These are phyloP conservation scores for Boletus huronensis DNA, from an alignment of 768 basidiomycete species.

Conservation along the genomic window DNA sequence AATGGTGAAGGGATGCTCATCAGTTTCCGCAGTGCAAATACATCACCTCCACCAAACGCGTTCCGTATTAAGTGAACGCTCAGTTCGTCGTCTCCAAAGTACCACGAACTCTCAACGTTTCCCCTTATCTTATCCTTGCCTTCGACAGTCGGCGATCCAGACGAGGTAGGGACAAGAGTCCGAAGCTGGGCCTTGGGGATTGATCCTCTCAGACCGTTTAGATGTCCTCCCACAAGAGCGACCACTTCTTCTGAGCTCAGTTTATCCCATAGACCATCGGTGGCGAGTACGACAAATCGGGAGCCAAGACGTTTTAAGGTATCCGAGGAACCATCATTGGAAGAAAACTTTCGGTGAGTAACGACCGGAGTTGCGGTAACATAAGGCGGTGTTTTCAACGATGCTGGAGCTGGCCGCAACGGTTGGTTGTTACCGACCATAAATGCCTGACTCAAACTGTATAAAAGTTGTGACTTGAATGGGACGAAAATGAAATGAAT, in stretches of 20 bases:
- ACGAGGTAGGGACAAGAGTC: conserved; percentile 49
- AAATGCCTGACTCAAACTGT: conserved; percentile 62
- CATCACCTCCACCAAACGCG: conserved; percentile 85
- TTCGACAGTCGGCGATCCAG: conserved; percentile 54
- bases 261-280: conserved; percentile 79
- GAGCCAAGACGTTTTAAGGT: conserved; percentile 26
- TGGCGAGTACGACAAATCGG: conserved; percentile 86
- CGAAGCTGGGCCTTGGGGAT: conserved; percentile 58
- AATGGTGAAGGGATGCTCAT: conserved; percentile 83
- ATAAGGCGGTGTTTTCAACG: conserved; percentile 88
- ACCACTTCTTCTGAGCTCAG: conserved; percentile 83
- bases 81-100: conserved; percentile 75
- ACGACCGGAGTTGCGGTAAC: conserved; percentile 83
- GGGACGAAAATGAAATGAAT: neutral
- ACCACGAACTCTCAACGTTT: conserved; percentile 54
- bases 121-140: conserved; percentile 51
- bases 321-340: conserved; percentile 33
- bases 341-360: conserved; percentile 66
- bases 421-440: conserved; percentile 57
- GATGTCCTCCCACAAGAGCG: conserved; percentile 77
- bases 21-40: conserved; percentile 49
- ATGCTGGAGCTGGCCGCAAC: conserved; percentile 55
- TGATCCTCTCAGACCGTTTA: conserved; percentile 65
- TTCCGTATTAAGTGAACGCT: conserved; percentile 85
- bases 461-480: neutral